Conservation (phyloP, 2,329 filamentous ascomycete species). For the Cryphonectria carpinicola region DNA sequence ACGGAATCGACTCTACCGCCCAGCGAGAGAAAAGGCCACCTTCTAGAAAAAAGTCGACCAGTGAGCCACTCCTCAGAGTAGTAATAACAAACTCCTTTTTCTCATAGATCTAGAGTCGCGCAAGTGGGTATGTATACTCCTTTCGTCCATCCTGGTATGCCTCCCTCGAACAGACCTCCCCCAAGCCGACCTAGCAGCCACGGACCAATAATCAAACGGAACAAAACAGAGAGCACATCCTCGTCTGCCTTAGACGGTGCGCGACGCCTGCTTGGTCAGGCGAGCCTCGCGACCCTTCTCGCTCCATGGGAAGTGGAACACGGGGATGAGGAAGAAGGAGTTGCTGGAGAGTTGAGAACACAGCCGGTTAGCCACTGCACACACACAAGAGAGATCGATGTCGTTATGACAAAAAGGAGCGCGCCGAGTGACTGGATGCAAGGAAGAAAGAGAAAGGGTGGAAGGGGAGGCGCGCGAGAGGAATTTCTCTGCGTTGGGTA, state of each 20-base stretch:
- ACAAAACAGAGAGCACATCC: not conserved
- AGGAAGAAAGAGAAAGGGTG: not conserved
- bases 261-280: slow-evolving; percentile 52
- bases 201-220: not conserved
- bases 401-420: not conserved
- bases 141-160: not conserved
- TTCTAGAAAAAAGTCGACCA: not conserved
- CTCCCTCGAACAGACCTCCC: not conserved
- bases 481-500: not conserved
- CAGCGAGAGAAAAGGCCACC: not conserved
- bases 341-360: slow-evolving; percentile 55
- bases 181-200: not conserved
- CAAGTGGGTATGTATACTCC: not conserved
- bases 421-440: not conserved
- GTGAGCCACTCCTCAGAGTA: too few species aligned
- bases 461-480: not conserved
- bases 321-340: slow-evolving; percentile 88
- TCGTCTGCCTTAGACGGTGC: slow-evolving; percentile 34
- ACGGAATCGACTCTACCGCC: not conserved
- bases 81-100: not conserved
- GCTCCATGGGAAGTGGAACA: slow-evolving; percentile 95
- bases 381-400: not conserved
- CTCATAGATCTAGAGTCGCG: not conserved
- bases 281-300: slow-evolving; percentile 70
- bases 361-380: slow-evolving; percentile 15